Conservation (phyloP, 257 asterid genomes). For the Ehretia macrophylla region DNA sequence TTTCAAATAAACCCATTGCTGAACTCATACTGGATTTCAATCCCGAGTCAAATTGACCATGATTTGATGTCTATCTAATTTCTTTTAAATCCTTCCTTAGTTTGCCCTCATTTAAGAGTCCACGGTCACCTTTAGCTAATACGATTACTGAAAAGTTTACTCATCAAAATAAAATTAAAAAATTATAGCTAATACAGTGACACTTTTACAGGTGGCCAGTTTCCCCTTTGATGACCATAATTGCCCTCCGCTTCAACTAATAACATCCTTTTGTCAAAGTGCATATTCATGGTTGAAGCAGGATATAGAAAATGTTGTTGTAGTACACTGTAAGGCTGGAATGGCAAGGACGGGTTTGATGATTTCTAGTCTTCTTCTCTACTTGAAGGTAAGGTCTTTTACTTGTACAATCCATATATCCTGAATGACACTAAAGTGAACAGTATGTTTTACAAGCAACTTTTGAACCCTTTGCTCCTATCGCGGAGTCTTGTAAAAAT, state of each 20-base stretch:
- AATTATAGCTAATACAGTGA: neutral
- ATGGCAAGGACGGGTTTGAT: slow-evolving; percentile 99
- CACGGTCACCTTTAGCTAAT: no score
- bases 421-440: neutral
- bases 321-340: slow-evolving; percentile 98
- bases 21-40: no score
- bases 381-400: slow-evolving; percentile 34
- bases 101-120: no score
- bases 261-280: slow-evolving; percentile 92
- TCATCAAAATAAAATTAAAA: no score
- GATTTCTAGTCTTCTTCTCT: slow-evolving; percentile 96
- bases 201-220: slow-evolving; percentile 68
- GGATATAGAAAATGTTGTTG: slow-evolving; percentile 97
- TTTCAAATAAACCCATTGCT: no score
- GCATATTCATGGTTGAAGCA: slow-evolving; percentile 98
- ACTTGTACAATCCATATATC: neutral
- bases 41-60: no score
- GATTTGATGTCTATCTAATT: no score
- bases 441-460: neutral
- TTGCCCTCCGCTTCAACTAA: slow-evolving; percentile 95
- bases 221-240: slow-evolving; percentile 98
- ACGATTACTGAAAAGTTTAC: neutral
- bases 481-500: slow-evolving; percentile 2
- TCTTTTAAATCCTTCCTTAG: no score
- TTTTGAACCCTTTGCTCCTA: slow-evolving; percentile 3